Conservation (phyloP, 331 rosid genomes). For the Erythrophleum ivorense region DNA sequence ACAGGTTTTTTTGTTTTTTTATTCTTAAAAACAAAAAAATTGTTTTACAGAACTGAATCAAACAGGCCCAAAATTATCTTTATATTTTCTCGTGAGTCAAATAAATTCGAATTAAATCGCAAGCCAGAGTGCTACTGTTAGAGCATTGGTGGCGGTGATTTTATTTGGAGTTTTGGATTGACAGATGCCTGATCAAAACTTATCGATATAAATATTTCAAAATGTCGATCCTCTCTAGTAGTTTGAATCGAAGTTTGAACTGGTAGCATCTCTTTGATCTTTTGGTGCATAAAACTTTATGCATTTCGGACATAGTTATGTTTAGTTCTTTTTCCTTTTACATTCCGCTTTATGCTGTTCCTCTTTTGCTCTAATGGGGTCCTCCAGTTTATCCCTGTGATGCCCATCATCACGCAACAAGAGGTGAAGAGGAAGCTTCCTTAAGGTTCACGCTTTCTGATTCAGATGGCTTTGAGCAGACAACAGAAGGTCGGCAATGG, state of each 20-base stretch:
- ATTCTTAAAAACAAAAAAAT: too few relatives aligned
- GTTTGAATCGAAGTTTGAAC: conserved; percentile 2
- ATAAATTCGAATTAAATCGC: not conserved
- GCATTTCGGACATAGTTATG: not conserved
- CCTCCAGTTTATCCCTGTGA: not conserved
- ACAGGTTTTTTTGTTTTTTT: too few relatives aligned
- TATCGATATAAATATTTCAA: not conserved
- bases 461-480: conserved; percentile 18
- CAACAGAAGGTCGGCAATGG: conserved; percentile 13
- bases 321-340: not conserved
- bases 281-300: not conserved
- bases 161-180: not conserved
- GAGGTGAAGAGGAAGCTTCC: conserved; percentile 7
- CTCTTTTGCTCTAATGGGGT: not conserved
- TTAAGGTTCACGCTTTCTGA: conserved; percentile 10
- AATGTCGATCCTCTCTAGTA: not conserved
- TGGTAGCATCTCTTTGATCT: not conserved
- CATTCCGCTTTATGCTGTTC: not conserved
- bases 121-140: not conserved
- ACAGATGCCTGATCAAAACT: not conserved
- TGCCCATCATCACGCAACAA: not conserved
- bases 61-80: not conserved
- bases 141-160: not conserved
- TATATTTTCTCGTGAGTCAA: not conserved
- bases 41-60: too few relatives aligned